phyloP scores from a whole-genome alignment of 371 early-diverging fungal genomes.

The Lichtheimia hyalospora region DNA sequence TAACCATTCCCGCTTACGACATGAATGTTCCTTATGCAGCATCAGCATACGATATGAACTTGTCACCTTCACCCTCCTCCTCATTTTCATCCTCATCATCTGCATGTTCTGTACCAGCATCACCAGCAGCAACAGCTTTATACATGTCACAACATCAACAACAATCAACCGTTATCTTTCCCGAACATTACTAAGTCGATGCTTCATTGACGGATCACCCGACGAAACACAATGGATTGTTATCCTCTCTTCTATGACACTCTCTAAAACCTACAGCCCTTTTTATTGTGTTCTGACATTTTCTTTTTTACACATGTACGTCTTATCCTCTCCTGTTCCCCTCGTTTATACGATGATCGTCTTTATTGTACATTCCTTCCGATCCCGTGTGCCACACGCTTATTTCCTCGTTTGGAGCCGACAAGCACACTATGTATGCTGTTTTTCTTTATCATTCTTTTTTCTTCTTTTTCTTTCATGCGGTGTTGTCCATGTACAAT shows the following conservation, averaged over 20 bases:
- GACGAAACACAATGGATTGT: no score
- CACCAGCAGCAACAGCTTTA: constrained; percentile 7
- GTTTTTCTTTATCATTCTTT: no score
- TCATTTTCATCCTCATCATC: constrained; percentile 37
- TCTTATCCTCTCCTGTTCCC: no score
- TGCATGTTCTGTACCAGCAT: constrained; percentile 17
- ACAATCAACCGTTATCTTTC: not conserved
- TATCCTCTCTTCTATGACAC: not conserved
- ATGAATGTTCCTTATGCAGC: not conserved
- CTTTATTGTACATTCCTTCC: no score
- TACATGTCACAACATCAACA: constrained; percentile 2
- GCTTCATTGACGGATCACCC: no score
- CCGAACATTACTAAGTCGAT: constrained; percentile 3
- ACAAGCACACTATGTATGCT: no score
- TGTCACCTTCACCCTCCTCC: constrained; percentile 26
- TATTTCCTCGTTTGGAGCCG: no score
- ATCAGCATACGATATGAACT: constrained; percentile 1
- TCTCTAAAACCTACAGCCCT: not conserved
- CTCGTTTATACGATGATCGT: no score
- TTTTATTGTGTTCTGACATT: not conserved
- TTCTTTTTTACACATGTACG: not conserved
- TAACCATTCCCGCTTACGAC: no score
- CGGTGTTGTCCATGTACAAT: no score
- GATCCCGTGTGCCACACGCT: no score
- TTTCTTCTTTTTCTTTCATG: no score